phyloP scores from a whole-genome alignment of 2,329 filamentous ascomycete species.

The Laburnicola sp. region DNA sequence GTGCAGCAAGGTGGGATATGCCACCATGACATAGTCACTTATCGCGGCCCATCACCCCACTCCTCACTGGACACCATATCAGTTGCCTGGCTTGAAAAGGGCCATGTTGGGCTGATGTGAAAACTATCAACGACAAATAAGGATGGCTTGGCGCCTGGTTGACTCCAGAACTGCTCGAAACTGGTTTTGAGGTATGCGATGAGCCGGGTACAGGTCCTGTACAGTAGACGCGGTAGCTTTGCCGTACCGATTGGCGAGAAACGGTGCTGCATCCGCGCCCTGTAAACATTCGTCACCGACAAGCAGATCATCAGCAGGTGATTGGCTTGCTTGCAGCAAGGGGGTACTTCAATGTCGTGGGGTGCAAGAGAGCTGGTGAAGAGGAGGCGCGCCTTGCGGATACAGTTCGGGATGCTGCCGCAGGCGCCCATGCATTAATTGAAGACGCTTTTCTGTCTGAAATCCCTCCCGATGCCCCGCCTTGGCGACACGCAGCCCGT shows the following conservation, averaged over 20 bases:
- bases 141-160: slow-evolving; percentile 11
- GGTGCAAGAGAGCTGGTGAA: slow-evolving; percentile 13
- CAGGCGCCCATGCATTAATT: slow-evolving; percentile 39
- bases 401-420: slow-evolving; percentile 21
- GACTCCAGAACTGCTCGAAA: slow-evolving; percentile 11
- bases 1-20: slow-evolving; percentile 29
- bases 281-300: slow-evolving; percentile 26
- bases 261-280: slow-evolving; percentile 39
- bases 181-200: slow-evolving; percentile 15
- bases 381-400: slow-evolving; percentile 26
- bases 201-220: slow-evolving; percentile 18
- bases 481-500: slow-evolving; percentile 25
- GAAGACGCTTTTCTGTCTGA: slow-evolving; percentile 41
- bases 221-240: slow-evolving; percentile 11
- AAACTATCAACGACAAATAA: slow-evolving; percentile 31
- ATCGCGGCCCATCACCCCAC: slow-evolving; percentile 30
- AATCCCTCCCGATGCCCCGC: slow-evolving; percentile 25
- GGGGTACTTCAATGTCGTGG: slow-evolving; percentile 13
- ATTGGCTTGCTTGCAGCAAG: slow-evolving; percentile 30
- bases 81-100: slow-evolving; percentile 20
- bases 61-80: slow-evolving; percentile 21
- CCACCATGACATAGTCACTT: slow-evolving; percentile 20
- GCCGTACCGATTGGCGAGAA: slow-evolving; percentile 31
- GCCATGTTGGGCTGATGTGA: slow-evolving; percentile 21
- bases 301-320: slow-evolving; percentile 39